A percentile compares a stretch with the other conserved stretches of the same genome.
phyloP scores from a whole-genome alignment of 2,329 filamentous ascomycete species.

The Fonsecaea nubica region DNA sequence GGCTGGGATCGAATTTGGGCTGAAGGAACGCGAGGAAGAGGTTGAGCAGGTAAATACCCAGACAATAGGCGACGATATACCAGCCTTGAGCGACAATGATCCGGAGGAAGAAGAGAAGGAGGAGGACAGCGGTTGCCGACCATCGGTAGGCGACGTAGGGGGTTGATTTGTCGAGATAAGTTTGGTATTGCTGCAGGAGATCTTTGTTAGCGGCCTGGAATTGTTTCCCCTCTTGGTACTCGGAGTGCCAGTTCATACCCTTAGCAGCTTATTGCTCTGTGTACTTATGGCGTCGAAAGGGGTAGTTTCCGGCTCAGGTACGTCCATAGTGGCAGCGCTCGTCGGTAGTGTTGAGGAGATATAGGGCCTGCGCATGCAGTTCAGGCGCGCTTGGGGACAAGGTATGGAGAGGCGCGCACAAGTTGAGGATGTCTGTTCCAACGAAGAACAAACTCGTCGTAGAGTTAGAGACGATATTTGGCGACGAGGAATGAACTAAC shows the following conservation, averaged over 20 bases:
- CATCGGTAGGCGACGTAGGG: constrained; percentile 90
- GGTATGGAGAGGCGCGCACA: not conserved
- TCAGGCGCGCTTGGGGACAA: not conserved
- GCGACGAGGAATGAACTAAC: not conserved
- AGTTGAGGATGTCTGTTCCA: not conserved
- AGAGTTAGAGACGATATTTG: not conserved
- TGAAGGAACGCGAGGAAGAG: constrained; percentile 98
- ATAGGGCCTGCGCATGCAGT: constrained; percentile 36
- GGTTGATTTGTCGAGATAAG: constrained; percentile 90
- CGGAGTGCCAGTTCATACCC: constrained; percentile 45
- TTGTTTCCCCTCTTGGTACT: not conserved
- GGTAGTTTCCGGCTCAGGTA: constrained; percentile 83
- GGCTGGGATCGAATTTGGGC: constrained; percentile 97
- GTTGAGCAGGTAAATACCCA: constrained; percentile 98
- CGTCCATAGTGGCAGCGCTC: constrained; percentile 70
- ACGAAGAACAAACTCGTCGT: not conserved
- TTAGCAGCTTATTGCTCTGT: constrained; percentile 67
- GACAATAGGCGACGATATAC: constrained; percentile 98
- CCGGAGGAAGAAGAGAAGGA: constrained; percentile 83
- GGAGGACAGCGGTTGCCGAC: constrained; percentile 76
- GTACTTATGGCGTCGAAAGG: constrained; percentile 88
- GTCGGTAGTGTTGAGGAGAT: constrained; percentile 26
- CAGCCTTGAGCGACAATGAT: constrained; percentile 94
- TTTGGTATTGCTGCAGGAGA: constrained; percentile 80
- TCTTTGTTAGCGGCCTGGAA: constrained; percentile 23